These are phyloP conservation scores for Phytopythium boreale DNA, from an alignment of 352 stramenopile species.

Conservation along the genomic window DNA sequence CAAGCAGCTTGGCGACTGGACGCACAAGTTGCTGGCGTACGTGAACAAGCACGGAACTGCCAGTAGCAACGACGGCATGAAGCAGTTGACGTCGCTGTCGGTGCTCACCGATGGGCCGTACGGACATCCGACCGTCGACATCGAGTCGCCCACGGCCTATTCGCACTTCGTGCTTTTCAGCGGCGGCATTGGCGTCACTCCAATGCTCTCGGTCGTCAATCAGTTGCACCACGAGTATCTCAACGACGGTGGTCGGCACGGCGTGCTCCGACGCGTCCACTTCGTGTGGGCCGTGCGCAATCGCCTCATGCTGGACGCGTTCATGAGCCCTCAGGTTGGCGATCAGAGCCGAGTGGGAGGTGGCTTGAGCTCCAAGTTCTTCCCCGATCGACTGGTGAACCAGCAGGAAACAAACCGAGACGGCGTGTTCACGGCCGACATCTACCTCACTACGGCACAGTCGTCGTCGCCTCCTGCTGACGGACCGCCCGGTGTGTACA, in stretches of 20 bases:
- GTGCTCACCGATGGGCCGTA: constrained; percentile 56
- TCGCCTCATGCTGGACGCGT: constrained; percentile 27
- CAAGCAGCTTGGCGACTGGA: constrained; percentile 61
- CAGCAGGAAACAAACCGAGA: not conserved
- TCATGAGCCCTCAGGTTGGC: not conserved
- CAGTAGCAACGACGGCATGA: not conserved
- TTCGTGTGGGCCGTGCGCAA: constrained; percentile 50
- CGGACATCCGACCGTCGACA: constrained; percentile 37
- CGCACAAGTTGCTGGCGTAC: constrained; percentile 41
- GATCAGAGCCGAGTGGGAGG: not conserved
- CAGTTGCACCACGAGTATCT: constrained; percentile 30
- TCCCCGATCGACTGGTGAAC: constrained; percentile 1
- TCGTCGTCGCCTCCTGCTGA: too few relatives aligned
- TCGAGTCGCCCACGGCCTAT: constrained; percentile 32
- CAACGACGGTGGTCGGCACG: constrained; percentile 11
- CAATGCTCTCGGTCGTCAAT: constrained; percentile 51
- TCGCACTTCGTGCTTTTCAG: constrained; percentile 48
- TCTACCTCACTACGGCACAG: constrained; percentile 33
- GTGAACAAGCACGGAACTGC: constrained; percentile 1
- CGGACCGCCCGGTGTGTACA: too few relatives aligned
- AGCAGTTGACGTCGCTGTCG: constrained; percentile 10
- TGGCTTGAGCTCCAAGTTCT: not conserved
- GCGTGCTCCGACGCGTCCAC: constrained; percentile 24
- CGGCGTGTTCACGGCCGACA: constrained; percentile 25
- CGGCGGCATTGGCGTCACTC: constrained; percentile 49